A percentile compares a stretch with the other conserved stretches of the same genome.
These are phyloP conservation scores for Chamaenerion angustifolium DNA, from an alignment of 345 rosid species.

Conservation along the genomic window DNA sequence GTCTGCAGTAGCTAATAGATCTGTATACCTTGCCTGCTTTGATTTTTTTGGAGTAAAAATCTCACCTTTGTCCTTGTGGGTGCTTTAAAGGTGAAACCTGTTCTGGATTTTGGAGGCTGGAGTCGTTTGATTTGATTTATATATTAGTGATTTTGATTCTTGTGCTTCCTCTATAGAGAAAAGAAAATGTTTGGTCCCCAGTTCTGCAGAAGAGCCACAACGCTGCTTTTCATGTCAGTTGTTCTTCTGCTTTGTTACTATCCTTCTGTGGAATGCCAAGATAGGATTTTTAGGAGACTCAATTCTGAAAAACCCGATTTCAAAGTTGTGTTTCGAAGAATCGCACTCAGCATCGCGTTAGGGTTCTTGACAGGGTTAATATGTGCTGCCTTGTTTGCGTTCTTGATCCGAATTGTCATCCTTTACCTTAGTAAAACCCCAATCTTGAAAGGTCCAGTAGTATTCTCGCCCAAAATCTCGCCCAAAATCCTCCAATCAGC, in stretches of 20 bases:
- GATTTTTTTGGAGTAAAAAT: no score
- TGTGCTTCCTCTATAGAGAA: constrained; percentile 21
- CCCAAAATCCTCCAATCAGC: constrained; percentile 62
- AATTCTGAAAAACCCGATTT: constrained; percentile 27
- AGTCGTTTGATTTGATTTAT: no score
- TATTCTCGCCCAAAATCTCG: constrained; percentile 66
- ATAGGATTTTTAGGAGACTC: constrained; percentile 29
- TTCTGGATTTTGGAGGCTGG: not conserved
- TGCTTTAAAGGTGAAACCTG: not conserved
- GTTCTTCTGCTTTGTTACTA: constrained; percentile 20
- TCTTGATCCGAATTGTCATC: constrained; percentile 33
- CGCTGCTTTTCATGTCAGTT: constrained; percentile 15
- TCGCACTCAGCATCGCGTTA: constrained; percentile 36
- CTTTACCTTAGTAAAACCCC: constrained; percentile 65
- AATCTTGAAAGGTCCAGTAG: constrained; percentile 83
- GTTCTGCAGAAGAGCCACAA: constrained; percentile 7
- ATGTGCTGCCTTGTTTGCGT: constrained; percentile 44
- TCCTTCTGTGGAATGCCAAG: constrained; percentile 33
- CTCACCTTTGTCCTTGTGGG: not conserved
- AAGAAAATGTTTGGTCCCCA: constrained; percentile 21
- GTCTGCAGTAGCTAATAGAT: not conserved
- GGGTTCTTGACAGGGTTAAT: constrained; percentile 53
- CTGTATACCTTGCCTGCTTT: not conserved
- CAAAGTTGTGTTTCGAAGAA: constrained; percentile 33
- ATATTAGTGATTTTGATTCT: not conserved